A percentile compares a stretch with the other conserved stretches of the same genome.
Conservation (phyloP, 129 eudicot genomes). For the Ambrosia artemisiifolia region DNA sequence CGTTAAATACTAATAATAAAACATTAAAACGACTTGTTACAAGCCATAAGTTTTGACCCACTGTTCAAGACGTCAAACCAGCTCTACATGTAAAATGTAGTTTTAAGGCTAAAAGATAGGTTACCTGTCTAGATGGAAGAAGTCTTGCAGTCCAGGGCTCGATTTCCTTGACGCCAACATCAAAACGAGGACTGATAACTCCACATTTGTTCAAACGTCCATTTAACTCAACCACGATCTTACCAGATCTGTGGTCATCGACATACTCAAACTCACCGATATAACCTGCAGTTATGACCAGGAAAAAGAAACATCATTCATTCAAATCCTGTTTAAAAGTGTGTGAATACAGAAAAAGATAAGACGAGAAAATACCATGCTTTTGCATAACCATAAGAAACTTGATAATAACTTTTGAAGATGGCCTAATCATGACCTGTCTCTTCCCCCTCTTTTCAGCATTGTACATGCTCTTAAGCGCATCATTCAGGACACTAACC, state of each 20-base stretch:
- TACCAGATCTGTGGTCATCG: constrained; percentile 74
- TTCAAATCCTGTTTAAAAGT: background rate
- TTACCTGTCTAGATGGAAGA: constrained; percentile 78
- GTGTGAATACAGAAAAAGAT: background rate
- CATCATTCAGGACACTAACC: constrained; percentile 60
- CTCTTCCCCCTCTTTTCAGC: too few species aligned
- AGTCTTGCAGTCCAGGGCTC: constrained; percentile 74
- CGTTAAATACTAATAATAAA: background rate
- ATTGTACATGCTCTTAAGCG: constrained; percentile 40
- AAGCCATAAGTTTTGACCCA: background rate
- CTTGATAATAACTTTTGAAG: constrained; percentile 65
- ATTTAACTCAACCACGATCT: constrained; percentile 62
- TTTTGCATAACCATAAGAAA: constrained; percentile 68
- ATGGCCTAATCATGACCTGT: background rate
- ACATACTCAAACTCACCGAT: constrained; percentile 74
- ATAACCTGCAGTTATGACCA: constrained; percentile 36
- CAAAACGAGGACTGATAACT: constrained; percentile 75
- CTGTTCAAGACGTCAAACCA: background rate
- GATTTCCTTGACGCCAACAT: constrained; percentile 64
- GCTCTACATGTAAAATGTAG: background rate
- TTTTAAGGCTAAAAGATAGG: background rate
- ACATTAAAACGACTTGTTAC: background rate
- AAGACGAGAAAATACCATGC: constrained; percentile 36
- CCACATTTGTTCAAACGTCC: constrained; percentile 78
- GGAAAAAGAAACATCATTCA: background rate